Evolutionary conservation across 1,284 basidiomycete species (phyloP).

Genomic region (Malassezia globosa): DNA sequence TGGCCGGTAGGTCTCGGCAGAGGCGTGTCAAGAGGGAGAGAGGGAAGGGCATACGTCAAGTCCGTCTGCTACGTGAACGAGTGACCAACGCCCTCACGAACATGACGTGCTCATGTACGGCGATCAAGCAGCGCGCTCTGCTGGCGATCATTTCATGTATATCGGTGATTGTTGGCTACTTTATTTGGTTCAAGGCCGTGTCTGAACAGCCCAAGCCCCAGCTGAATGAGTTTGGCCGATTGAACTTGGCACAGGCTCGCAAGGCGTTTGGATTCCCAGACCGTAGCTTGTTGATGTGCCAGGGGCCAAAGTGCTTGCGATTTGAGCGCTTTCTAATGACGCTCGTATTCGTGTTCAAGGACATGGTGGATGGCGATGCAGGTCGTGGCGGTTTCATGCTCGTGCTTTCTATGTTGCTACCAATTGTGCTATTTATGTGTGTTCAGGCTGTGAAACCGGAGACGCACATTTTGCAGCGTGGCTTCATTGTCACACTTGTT

Average conservation of each 20-base stretch:
- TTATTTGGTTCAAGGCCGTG: slow-evolving; percentile 5
- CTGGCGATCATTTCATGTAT: neutral
- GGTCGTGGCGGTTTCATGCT: slow-evolving; percentile 11
- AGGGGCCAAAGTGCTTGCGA: neutral
- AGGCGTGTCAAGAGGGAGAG: too few species aligned
- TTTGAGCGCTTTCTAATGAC: slow-evolving; percentile 4
- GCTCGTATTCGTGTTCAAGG: slow-evolving; percentile 10
- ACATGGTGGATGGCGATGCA: neutral
- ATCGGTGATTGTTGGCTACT: slow-evolving; percentile 4
- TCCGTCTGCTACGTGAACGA: neutral
- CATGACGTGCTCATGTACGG: neutral
- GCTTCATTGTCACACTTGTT: slow-evolving; percentile 6
- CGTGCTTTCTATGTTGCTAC: slow-evolving; percentile 7
- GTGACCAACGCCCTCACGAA: neutral
- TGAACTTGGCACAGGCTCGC: neutral
- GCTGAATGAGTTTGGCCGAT: neutral
- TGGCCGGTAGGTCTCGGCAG: too few species aligned
- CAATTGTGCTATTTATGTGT: neutral
- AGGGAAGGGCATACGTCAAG: too few species aligned
- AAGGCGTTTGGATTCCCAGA: neutral
- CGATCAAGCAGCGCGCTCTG: neutral
- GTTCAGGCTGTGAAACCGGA: slow-evolving; percentile 13
- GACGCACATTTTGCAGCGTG: slow-evolving; percentile 1
- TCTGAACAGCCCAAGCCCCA: slow-evolving; percentile 8
- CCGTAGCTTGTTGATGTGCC: neutral